Conservation (phyloP, 345 rosid species). For the Eucalyptus leucophloia region DNA sequence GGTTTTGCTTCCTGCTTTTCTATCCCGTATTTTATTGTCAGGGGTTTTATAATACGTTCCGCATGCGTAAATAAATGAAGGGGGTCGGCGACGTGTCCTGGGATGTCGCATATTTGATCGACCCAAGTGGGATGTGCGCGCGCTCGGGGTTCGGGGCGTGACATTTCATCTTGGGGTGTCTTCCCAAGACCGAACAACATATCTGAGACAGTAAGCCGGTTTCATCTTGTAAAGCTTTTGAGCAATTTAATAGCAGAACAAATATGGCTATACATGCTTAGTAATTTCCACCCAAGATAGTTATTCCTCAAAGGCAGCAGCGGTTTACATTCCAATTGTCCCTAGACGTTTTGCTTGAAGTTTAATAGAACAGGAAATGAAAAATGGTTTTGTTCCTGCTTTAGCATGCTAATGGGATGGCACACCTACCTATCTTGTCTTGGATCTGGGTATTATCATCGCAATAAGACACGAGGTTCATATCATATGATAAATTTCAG, state of each 20-base stretch:
- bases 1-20: no score
- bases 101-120: no score
- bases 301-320: background rate
- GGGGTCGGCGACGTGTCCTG: no score
- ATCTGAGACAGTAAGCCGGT: conserved; percentile 50
- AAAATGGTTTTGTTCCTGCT: background rate
- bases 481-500: background rate
- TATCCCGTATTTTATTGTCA: no score
- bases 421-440: background rate
- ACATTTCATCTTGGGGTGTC: conserved; percentile 95
- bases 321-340: background rate
- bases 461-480: background rate
- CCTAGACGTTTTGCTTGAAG: background rate
- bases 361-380: background rate
- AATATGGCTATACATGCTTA: background rate
- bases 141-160: no score
- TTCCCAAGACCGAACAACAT: conserved; percentile 83
- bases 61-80: no score
- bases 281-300: background rate
- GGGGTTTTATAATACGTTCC: no score
- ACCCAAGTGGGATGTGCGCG: no score
- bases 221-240: background rate
- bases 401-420: background rate
- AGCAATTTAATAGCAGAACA: background rate
- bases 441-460: background rate